phyloP scores from a whole-genome alignment of 306 rosid genomes.

The Coriaria nepalensis region DNA sequence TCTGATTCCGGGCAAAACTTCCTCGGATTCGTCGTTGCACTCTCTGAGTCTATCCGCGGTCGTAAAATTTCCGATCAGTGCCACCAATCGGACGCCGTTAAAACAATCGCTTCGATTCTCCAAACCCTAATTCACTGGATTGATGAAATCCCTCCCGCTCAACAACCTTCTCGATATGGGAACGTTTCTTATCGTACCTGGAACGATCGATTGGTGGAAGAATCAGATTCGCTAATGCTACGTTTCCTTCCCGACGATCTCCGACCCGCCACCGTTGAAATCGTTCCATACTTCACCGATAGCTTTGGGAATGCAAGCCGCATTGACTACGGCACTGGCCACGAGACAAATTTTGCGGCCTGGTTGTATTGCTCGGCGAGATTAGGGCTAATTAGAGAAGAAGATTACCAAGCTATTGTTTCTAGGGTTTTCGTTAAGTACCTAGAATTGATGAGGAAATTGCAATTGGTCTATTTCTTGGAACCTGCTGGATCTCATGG shows the following conservation, averaged over 20 bases:
- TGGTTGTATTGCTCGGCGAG: conserved; percentile 79
- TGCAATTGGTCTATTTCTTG: conserved; percentile 61
- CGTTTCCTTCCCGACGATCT: conserved; percentile 42
- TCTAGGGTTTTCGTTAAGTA: conserved; percentile 63
- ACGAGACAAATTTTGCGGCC: conserved; percentile 85
- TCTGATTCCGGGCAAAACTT: conserved; percentile 46
- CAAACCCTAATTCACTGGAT: conserved; percentile 53
- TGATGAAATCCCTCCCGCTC: conserved; percentile 69
- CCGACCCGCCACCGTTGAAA: conserved; percentile 35
- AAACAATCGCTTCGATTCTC: conserved; percentile 33
- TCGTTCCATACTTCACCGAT: conserved; percentile 61
- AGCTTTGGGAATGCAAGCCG: conserved; percentile 75
- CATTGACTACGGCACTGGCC: conserved; percentile 92
- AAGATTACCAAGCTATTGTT: conserved; percentile 62
- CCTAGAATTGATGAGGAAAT: conserved; percentile 75
- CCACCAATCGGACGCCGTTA: conserved; percentile 28
- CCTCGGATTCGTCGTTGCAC: conserved; percentile 73
- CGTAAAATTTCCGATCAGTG: conserved; percentile 56
- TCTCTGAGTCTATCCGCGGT: conserved; percentile 63
- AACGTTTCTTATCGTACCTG: conserved; percentile 64
- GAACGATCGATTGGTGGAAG: conserved; percentile 37
- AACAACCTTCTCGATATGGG: conserved; percentile 68
- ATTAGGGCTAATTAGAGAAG: conserved; percentile 49
- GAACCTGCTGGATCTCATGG: conserved; percentile 99
- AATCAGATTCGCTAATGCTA: conserved; percentile 36